Evolutionary conservation across 2,329 filamentous ascomycete species (phyloP), one percentile per base, ranked within the genome.

Genomic region (Epichloe hybrida): DNA sequence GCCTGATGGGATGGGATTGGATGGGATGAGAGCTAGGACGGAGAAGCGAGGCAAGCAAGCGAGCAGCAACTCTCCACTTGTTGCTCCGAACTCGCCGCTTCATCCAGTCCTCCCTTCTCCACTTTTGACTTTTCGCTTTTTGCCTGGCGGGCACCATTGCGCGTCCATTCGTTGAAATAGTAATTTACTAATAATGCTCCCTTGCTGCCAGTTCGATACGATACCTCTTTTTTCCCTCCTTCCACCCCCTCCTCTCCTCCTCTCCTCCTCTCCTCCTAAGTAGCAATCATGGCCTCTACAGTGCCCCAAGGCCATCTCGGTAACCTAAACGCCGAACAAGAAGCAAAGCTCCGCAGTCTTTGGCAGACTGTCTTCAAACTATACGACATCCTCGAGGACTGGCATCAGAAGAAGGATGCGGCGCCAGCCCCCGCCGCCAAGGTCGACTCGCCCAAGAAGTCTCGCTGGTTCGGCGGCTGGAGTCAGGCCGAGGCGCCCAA

Each of bases 361-460:
- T 62, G 60, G 60, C 53, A 49, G 27, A 52, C 54, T 15, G 37
- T 61, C 9, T 52, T 61, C 47, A 55, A 52, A 38, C 50, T 59
- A 3, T 56, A 55, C 49, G 57, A 57, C 40, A 46, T 54, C 1
- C 37, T 53, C 13, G 43, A 49, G n/a, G 46, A 53, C 9, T 49
- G 43, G 49, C 11, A 34, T 15, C n/a, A 40, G 23, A 53, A 50
- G 31, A 49, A 43, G 2, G 35, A 37, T 3, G 27, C 31, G 9
- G 34, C 27, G 13, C 21, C 46, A 2, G 20, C 46, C 4, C 39
- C 46, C 2, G n/a, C 48, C 12, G 8, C 41, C 20, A 52, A 42
- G n/a, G 21, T 23, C 31, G 52, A 53, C 9, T 27, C 52, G 5
- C 11, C 52, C 4, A 53, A 51, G 35, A 51, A 49, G 31, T 53